These are phyloP conservation scores for Trichopus zeylanicus DNA, from an alignment of 116 monocot species.

Conservation along the genomic window DNA sequence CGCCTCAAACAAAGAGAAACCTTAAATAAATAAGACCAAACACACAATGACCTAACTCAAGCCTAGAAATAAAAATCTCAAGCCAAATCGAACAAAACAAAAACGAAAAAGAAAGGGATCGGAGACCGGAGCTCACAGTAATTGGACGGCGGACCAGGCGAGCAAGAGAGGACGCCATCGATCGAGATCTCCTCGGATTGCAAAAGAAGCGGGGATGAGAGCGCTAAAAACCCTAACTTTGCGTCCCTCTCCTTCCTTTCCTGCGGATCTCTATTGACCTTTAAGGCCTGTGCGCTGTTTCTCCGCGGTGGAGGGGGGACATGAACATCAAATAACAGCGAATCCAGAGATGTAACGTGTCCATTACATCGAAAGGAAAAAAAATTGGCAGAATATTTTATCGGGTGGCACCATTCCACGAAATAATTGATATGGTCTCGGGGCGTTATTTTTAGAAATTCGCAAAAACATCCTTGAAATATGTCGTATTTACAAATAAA, in stretches of 20 bases:
- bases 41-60: neutral
- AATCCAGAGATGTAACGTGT: too few relatives aligned
- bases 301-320: too few relatives aligned
- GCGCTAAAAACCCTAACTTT: neutral
- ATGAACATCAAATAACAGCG: too few relatives aligned
- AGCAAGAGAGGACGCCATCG: conserved; percentile 16
- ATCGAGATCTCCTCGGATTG: neutral
- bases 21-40: neutral
- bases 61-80: neutral
- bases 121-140: neutral
- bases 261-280: neutral
- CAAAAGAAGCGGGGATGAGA: too few relatives aligned
- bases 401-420: too few relatives aligned
- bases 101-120: neutral
- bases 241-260: neutral
- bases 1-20: neutral
- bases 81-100: neutral
- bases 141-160: conserved; percentile 15
- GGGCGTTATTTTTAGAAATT: too few relatives aligned
- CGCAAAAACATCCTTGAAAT: too few relatives aligned
- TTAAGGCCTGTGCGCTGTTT: too few relatives aligned
- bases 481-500: too few relatives aligned
- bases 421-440: too few relatives aligned
- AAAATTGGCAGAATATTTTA: too few relatives aligned
- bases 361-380: too few relatives aligned